Base-by-base conservation (phyloP, 1,284 basidiomycete genomes). In the Bondarzewia mesenterica region DNA sequence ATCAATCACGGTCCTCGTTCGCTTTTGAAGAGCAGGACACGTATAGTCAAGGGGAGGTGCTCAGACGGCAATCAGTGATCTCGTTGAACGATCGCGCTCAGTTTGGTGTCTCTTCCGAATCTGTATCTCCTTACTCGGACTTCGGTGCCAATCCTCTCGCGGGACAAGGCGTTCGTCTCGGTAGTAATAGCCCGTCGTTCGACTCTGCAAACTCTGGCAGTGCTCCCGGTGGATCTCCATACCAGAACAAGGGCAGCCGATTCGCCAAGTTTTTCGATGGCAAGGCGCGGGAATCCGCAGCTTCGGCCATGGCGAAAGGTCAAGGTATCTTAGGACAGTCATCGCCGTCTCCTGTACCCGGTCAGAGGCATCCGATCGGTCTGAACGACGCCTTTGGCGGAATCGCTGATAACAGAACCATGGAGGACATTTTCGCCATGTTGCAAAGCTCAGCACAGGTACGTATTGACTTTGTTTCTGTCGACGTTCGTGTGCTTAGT, bases 221-320 rank as follows among this genome's bases (percentile, higher is more conserved):
- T 42, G 47, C 54, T 38, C 50, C 52, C 8, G 60, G 58, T 21
- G 61, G 56, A 7, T 50, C 58, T 12, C 60, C 58, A 37, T 69
- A 75, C 58, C 63, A 70, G 32, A 71, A 69, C 26, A 86, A 81
- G 62, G 85, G 85, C 26, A 89, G 86, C 60, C 79, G 86, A 23
- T 85, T 89, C 61, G 86, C 85, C 26, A 89, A 88, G 60, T 87
- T 88, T 61, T 89, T 88, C 53, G 87, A 89, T 55, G 73, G 73
- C n/a, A 88, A 85, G 63, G 61, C 64, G 27, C 75, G 77, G 54
- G 82, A 85, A 6, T 39, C 54, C 43, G 52, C 52, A 39, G 56
- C 61, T 26, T 51, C 58, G 23, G 47, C 62, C 14, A 46, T 43
- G 52, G 60, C 26, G 55, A 78, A 79, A 54, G 59, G 62, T 32